Evolutionary conservation across 371 early-diverging fungal genomes (phyloP).

Genomic region (Ecytonucleospora hepatopenaei): DNA sequence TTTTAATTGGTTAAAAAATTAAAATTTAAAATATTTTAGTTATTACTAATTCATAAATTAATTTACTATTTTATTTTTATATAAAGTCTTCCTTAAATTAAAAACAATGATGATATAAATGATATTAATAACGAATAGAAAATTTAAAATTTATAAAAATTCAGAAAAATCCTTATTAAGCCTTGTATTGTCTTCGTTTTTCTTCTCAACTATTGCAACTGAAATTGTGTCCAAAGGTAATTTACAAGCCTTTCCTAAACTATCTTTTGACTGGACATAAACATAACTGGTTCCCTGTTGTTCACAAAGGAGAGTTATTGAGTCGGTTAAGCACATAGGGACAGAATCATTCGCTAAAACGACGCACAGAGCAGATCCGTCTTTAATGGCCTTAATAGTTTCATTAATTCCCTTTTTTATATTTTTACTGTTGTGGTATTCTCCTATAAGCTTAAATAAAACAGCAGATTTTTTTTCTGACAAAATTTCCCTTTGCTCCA

Average conservation of each 20-base stretch:
- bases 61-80: no score
- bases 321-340: constrained; percentile 85
- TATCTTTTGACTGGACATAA: constrained; percentile 81
- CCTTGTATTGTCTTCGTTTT: constrained; percentile 23
- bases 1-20: no score
- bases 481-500: neutral
- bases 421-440: constrained; percentile 90
- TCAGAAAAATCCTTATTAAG: neutral
- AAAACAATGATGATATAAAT: neutral
- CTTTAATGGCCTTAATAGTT: constrained; percentile 93
- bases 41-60: no score
- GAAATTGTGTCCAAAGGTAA: constrained; percentile 83
- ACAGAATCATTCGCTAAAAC: constrained; percentile 91
- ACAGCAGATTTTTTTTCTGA: constrained; percentile 73
- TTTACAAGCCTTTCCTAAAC: constrained; percentile 93
- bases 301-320: constrained; percentile 89
- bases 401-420: constrained; percentile 98
- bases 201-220: constrained; percentile 41
- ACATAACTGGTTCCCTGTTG: constrained; percentile 96
- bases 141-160: neutral
- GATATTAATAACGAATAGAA: neutral
- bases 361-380: constrained; percentile 92
- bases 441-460: constrained; percentile 83
- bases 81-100: no score
- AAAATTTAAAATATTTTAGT: no score